A percentile compares a stretch with the other conserved stretches of the same genome.
phyloP scores from a whole-genome alignment of 208 protist genomes.

The Crithidia sp. region DNA sequence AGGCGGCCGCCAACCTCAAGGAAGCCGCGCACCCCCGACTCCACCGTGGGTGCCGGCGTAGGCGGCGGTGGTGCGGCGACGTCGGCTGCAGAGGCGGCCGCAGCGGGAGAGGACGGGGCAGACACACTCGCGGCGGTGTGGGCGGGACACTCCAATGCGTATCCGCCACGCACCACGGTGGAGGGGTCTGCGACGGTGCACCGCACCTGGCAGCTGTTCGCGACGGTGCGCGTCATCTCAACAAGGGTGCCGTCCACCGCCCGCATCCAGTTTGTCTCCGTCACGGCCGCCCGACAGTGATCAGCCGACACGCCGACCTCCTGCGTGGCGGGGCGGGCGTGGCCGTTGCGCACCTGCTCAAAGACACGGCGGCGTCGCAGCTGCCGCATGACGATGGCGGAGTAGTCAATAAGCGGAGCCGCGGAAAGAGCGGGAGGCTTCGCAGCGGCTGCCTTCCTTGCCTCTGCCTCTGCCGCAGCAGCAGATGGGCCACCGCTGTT shows the following conservation, averaged over 20 bases:
- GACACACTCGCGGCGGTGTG: too few species aligned
- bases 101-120: neutral
- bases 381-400: slow-evolving; percentile 30
- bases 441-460: neutral
- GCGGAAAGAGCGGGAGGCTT: neutral
- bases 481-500: neutral
- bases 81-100: neutral
- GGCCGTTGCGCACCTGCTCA: slow-evolving; percentile 35
- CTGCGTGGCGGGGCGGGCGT: slow-evolving; percentile 33
- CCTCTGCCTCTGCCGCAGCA: neutral
- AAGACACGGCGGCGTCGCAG: slow-evolving; percentile 72
- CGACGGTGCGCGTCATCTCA: slow-evolving; percentile 57
- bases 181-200: slow-evolving; percentile 38
- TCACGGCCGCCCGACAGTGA: slow-evolving; percentile 39
- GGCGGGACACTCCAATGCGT: slow-evolving; percentile 35
- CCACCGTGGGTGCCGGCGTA: slow-evolving; percentile 28
- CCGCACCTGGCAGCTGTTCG: slow-evolving; percentile 64
- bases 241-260: slow-evolving; percentile 58
- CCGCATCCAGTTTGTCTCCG: slow-evolving; percentile 76
- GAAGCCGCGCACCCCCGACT: slow-evolving; percentile 53
- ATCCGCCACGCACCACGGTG: slow-evolving; percentile 47
- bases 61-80: neutral
- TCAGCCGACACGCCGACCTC: slow-evolving; percentile 42
- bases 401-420: slow-evolving; percentile 46
- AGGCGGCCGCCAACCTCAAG: slow-evolving; percentile 36